These are phyloP conservation scores for Aspergillus pseudonomiae DNA, from an alignment of 2,329 filamentous ascomycete genomes.

Conservation along the genomic window DNA sequence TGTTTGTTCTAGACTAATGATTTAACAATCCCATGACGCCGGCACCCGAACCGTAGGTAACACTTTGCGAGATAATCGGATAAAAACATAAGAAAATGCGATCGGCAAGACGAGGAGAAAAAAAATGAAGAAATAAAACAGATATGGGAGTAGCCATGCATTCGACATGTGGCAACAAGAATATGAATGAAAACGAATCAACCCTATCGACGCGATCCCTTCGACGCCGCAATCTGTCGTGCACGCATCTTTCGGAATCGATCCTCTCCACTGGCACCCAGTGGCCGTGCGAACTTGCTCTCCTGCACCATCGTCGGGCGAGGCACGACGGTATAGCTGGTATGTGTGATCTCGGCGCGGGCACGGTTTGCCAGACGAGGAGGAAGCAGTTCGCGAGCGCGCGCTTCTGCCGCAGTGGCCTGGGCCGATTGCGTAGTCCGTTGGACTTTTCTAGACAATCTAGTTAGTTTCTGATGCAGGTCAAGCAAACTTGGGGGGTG, in stretches of 20 bases:
- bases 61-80: background rate
- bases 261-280: slow-evolving; percentile 52
- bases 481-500: slow-evolving; percentile 19
- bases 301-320: slow-evolving; percentile 55
- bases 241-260: slow-evolving; percentile 54
- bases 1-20: background rate
- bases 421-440: slow-evolving; percentile 37
- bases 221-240: slow-evolving; percentile 46
- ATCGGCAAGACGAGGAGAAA: background rate
- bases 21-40: background rate
- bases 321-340: slow-evolving; percentile 66
- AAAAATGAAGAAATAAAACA: background rate
- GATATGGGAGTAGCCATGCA: slow-evolving; percentile 1
- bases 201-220: slow-evolving; percentile 42
- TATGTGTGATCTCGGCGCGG: slow-evolving; percentile 60
- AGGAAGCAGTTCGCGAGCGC: slow-evolving; percentile 56
- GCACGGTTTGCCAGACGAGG: slow-evolving; percentile 61
- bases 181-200: slow-evolving; percentile 3
- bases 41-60: background rate
- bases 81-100: background rate
- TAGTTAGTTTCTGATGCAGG: background rate
- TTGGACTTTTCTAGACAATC: slow-evolving; percentile 37
- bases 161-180: slow-evolving; percentile 1
- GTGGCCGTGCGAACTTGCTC: slow-evolving; percentile 49
- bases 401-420: slow-evolving; percentile 51